Conservation (phyloP, 352 stramenopile genomes). For the Pythium monospermum region DNA sequence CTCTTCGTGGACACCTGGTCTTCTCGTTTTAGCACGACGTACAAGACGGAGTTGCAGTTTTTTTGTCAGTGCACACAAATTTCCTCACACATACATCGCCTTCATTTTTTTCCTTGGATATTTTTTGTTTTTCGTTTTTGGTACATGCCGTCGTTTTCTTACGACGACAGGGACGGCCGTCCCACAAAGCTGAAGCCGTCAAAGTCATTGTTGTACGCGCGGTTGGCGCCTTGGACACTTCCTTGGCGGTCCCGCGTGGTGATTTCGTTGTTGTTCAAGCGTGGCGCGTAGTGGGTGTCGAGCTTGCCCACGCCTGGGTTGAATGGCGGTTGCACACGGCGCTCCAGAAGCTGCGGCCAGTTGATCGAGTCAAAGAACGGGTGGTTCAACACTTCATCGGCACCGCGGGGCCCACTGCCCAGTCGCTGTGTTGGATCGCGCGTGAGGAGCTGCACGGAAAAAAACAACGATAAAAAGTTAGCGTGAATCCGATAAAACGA, state of each 20-base stretch:
- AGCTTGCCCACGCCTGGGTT: slow-evolving; percentile 87
- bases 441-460: slow-evolving; percentile 87
- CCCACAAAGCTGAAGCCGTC: slow-evolving; percentile 90
- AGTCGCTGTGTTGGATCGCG: slow-evolving; percentile 94
- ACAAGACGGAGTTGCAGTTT: too few species aligned
- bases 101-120: background rate
- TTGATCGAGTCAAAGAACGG: slow-evolving; percentile 91
- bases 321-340: slow-evolving; percentile 78
- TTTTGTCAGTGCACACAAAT: too few species aligned
- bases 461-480: slow-evolving; percentile 13
- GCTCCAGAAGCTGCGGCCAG: slow-evolving; percentile 85
- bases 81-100: background rate
- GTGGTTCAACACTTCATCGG: slow-evolving; percentile 88
- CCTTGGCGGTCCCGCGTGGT: slow-evolving; percentile 77
- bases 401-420: slow-evolving; percentile 87
- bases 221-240: slow-evolving; percentile 58
- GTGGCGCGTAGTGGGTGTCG: slow-evolving; percentile 81
- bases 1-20: too few species aligned
- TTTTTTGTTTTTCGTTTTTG: background rate
- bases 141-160: too few species aligned
- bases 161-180: slow-evolving; percentile 67
- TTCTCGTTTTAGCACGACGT: too few species aligned
- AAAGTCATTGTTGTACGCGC: slow-evolving; percentile 72
- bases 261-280: slow-evolving; percentile 87
- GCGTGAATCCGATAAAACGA: slow-evolving; percentile 2